Conservation (phyloP, 106 monocot species). For the Phalaenopsis equestris region DNA sequence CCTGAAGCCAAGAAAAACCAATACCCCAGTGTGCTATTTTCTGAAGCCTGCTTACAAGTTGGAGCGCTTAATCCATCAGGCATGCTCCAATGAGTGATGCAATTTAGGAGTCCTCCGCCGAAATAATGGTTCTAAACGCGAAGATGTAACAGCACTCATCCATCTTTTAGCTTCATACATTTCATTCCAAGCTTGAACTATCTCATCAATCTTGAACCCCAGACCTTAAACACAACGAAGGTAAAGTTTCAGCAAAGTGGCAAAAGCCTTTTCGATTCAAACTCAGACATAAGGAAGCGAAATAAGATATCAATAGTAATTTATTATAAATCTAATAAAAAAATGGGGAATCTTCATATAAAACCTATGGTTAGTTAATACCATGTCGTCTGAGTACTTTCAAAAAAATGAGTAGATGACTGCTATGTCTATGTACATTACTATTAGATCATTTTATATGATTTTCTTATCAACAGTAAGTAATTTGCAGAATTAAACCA, state of each 20-base stretch:
- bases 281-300: background rate
- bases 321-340: background rate
- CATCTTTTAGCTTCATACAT: conserved; percentile 93
- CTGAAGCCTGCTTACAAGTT: background rate
- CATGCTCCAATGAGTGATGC: conserved; percentile 62
- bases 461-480: background rate
- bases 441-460: background rate
- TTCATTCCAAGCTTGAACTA: conserved; percentile 95
- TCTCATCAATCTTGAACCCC: conserved; percentile 84
- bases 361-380: background rate
- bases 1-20: background rate
- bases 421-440: background rate
- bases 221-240: conserved; percentile 31
- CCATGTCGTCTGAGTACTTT: background rate
- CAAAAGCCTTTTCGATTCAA: background rate
- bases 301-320: background rate
- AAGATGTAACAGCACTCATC: conserved; percentile 56
- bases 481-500: background rate
- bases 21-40: background rate
- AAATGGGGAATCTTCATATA: background rate
- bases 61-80: conserved; percentile 7
- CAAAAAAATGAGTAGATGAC: background rate
- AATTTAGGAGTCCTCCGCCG: conserved; percentile 55
- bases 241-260: background rate
- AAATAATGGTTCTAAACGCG: conserved; percentile 71